A percentile compares a stretch with the other conserved stretches of the same genome.
Conservation (phyloP, 371 early-diverging fungal genomes). For the Rhizopus arrhizus region DNA sequence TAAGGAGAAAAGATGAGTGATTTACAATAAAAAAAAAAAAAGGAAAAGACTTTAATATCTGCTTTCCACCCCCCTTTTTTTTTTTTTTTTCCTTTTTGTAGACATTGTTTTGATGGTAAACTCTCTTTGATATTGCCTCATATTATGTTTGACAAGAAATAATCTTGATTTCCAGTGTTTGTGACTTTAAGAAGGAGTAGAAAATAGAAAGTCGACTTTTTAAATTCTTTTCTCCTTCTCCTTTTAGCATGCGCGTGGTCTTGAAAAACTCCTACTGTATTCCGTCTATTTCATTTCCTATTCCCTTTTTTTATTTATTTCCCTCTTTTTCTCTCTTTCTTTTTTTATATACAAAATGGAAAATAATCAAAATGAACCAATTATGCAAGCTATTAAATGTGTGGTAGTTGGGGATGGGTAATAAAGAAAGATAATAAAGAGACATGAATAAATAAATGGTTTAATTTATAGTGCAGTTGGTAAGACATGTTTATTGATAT, state of each 20-base stretch:
- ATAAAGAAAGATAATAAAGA: conserved; percentile 31
- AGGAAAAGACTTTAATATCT: no score
- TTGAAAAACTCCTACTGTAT: conserved; percentile 1
- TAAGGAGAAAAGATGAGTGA: no score
- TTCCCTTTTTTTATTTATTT: conserved; percentile 1
- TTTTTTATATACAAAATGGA: conserved; percentile 15
- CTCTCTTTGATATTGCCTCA: no score
- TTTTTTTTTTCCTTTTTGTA: no score
- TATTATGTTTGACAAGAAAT: background rate
- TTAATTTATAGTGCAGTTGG: conserved; percentile 69
- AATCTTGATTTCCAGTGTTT: background rate
- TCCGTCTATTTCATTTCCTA: conserved; percentile 3
- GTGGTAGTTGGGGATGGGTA: conserved; percentile 98
- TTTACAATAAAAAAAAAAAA: no score
- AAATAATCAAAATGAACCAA: conserved; percentile 18
- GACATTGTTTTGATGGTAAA: no score
- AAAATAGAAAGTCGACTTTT: background rate
- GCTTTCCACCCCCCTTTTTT: no score
- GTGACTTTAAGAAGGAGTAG: conserved; percentile 4
- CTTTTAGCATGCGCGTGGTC: conserved; percentile 4
- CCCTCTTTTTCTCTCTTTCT: background rate
- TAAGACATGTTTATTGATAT: conserved; percentile 82
- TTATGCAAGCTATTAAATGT: conserved; percentile 97
- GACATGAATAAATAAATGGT: background rate
- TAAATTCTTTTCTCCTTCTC: conserved; percentile 1